Percentiles rank a stretch among this genome's conserved stretches.
phyloP scores from a whole-genome alignment of 140 eudicot species.

The Stevia rebaudiana region DNA sequence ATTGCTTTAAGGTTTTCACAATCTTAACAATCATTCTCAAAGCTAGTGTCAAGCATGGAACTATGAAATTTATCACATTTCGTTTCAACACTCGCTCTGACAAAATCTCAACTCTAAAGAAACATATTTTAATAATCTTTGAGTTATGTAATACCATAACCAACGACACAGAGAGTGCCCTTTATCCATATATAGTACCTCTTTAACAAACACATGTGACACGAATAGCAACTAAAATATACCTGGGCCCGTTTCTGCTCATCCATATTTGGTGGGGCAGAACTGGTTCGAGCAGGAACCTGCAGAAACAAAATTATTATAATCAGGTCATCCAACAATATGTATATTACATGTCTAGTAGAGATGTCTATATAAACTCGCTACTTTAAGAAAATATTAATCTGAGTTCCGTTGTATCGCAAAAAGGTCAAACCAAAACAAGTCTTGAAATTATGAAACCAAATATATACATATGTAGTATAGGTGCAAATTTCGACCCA shows the following conservation, averaged over 20 bases:
- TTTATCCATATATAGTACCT: not conserved
- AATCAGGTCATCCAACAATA: not conserved
- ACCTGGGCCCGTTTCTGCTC: conserved; percentile 90
- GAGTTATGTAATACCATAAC: not conserved
- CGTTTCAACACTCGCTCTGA: not conserved
- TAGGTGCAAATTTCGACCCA: not conserved
- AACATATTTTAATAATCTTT: not conserved
- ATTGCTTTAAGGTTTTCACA: not conserved
- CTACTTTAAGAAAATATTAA: not conserved
- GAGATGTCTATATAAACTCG: not conserved
- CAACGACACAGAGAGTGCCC: not conserved
- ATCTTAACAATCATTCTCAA: not conserved
- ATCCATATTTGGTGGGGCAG: conserved; percentile 94
- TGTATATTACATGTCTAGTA: conserved; percentile 3
- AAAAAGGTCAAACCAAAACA: not conserved
- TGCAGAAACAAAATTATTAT: conserved; percentile 13
- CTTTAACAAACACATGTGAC: not conserved
- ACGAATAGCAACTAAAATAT: conserved; percentile 13
- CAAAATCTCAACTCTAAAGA: conserved; percentile 8
- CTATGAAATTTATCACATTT: not conserved
- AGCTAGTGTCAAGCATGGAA: not conserved
- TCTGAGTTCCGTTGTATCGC: not conserved
- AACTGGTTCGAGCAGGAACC: conserved; percentile 90
- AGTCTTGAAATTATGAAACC: not conserved
- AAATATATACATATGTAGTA: not conserved